Percentiles rank a stretch among this genome's conserved stretches.
These are phyloP conservation scores for Colletotrichum sp. DNA, from an alignment of 2,329 filamentous ascomycete species.

Conservation along the genomic window DNA sequence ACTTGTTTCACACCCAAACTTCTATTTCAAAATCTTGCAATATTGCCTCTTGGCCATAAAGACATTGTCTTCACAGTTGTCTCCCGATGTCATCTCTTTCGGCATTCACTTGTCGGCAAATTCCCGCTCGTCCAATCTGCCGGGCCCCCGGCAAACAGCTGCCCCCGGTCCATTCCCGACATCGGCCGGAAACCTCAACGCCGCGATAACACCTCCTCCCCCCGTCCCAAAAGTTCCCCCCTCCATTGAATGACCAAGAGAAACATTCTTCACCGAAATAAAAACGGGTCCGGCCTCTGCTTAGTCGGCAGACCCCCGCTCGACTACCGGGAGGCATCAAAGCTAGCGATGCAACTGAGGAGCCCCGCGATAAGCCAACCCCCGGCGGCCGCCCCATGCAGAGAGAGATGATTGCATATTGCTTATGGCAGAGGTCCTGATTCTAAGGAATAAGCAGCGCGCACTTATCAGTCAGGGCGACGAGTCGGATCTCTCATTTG, in stretches of 20 bases:
- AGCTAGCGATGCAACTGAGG: neutral
- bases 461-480: neutral
- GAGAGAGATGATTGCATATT: neutral
- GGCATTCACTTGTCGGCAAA: neutral
- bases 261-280: neutral
- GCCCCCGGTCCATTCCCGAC: neutral
- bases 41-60: neutral
- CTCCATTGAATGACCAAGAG: neutral
- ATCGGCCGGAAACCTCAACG: neutral
- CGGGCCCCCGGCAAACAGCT: neutral
- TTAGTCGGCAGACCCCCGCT: neutral
- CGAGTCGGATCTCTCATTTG: neutral
- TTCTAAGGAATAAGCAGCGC: neutral
- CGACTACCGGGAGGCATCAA: neutral
- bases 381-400: neutral
- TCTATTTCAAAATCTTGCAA: neutral
- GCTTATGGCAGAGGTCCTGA: slow-evolving; percentile 1
- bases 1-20: neutral
- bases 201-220: neutral
- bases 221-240: neutral
- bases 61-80: neutral
- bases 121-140: neutral
- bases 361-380: slow-evolving; percentile 4
- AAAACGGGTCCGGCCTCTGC: neutral
- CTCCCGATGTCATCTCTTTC: neutral